These are phyloP conservation scores for Astragalus membranaceus DNA, from an alignment of 306 rosid species.

Conservation along the genomic window DNA sequence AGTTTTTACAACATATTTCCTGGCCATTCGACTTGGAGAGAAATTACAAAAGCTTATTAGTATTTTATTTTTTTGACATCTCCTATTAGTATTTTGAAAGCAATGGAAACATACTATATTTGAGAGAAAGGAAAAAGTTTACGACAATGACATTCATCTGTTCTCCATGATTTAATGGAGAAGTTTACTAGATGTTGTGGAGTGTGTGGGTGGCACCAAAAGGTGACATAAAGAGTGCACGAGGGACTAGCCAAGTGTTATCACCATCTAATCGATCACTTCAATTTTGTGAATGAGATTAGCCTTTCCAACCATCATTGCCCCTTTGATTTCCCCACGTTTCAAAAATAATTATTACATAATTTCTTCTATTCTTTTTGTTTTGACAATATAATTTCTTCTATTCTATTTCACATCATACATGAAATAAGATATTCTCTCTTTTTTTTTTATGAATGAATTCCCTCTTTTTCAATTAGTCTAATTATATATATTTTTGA, in stretches of 20 bases:
- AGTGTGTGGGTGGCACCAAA: constrained; percentile 13
- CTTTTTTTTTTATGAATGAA: too few relatives aligned
- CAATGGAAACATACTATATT: not conserved
- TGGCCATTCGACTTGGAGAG: constrained; percentile 1
- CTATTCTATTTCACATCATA: too few relatives aligned
- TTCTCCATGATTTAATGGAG: not conserved
- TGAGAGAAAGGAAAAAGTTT: constrained; percentile 4
- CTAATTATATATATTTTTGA: too few relatives aligned
- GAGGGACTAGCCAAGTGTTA: constrained; percentile 8
- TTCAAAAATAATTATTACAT: not conserved
- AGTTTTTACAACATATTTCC: too few relatives aligned
- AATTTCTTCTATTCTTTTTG: too few relatives aligned
- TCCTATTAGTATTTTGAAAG: not conserved
- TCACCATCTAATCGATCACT: not conserved
- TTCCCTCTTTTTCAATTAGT: too few relatives aligned
- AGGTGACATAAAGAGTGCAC: constrained; percentile 2
- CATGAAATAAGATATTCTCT: too few relatives aligned
- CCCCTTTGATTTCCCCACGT: constrained; percentile 18
- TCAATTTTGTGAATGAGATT: constrained; percentile 8
- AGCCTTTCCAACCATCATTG: constrained; percentile 25
- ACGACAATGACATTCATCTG: constrained; percentile 13
- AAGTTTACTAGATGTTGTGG: not conserved
- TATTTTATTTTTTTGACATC: too few relatives aligned
- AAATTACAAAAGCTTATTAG: not conserved
- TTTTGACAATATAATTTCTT: too few relatives aligned